Evolutionary conservation across 2,329 filamentous ascomycete species (phyloP), one percentile per base, ranked within the genome.

Genomic region (Emergomyces africanus): DNA sequence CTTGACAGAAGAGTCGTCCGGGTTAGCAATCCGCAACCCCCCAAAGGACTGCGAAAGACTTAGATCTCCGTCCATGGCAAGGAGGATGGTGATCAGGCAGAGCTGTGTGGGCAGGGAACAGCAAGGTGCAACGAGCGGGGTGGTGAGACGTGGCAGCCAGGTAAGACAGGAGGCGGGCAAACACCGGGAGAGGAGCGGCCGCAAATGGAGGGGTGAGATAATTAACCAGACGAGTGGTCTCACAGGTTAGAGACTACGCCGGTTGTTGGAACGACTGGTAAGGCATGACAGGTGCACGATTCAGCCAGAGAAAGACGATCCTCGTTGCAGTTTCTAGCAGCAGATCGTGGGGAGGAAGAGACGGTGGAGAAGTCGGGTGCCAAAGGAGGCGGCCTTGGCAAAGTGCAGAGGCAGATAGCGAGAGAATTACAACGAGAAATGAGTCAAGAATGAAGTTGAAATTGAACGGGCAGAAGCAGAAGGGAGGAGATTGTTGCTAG

Each of bases 1-100:
- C 62, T 70, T 68, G 58, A 72, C 65, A 62, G 78, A 77, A 62
- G 83, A 81, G 76, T 94, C 85, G 77, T 96, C 91, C 59, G 92
- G 92, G 74, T 97, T 99, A 68, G 94, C 92, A 74, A 99, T 97
- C 73, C 92, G 89, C 74, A 99, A 80, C 69, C 92, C 92, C 70
- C 94, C 94, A 69, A 97, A 82, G 70, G 90, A 89, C 77, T 91
- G 88, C 70, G 90, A 94, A 66, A 97, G 84, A 75, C 89, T 95
- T 72, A 96, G 78, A 78, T 96, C 90, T 75, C 89, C 89, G 77
- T 90, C 89, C 90, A 96, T 96, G 64, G 73, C 71, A 80, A 69
- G 12, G 65, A 61, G 65, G 48, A 59, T 54, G 44, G 14, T 23
- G 28, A 15, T 41, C n/a, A 54, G 23, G 33, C 3, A 39, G 28